Evolutionary conservation across 768 basidiomycete genomes (phyloP).

Genomic region (Mycena pura): DNA sequence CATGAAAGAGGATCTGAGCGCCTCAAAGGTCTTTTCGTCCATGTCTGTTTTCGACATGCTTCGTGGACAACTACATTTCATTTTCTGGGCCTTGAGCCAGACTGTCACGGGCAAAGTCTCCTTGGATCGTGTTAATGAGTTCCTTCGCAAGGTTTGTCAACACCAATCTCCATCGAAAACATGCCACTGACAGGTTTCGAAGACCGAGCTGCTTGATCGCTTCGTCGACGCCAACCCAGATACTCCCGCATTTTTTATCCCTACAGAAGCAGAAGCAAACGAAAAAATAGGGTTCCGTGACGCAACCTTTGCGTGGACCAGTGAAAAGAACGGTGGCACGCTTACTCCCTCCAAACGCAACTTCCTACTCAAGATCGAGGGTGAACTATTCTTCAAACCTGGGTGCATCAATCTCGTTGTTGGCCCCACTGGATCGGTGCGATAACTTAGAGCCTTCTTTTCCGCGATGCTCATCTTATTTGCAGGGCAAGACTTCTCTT

Average conservation of each 20-base stretch:
- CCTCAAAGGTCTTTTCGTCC: conserved; percentile 55
- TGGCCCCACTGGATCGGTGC: conserved; percentile 58
- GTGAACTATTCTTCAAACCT: conserved; percentile 59
- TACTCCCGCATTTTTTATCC: conserved; percentile 18
- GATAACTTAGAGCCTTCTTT: not conserved
- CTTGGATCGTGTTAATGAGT: conserved; percentile 57
- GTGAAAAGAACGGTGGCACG: conserved; percentile 33
- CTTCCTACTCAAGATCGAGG: conserved; percentile 58
- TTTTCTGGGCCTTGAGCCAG: conserved; percentile 27
- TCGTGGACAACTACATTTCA: conserved; percentile 38
- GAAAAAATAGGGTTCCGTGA: conserved; percentile 60
- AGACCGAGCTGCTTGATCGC: conserved; percentile 58
- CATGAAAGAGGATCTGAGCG: conserved; percentile 48
- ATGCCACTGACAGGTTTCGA: not conserved
- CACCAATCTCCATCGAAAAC: too few species aligned
- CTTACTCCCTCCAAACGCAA: conserved; percentile 50
- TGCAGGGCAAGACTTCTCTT: conserved; percentile 64
- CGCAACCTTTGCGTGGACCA: conserved; percentile 64
- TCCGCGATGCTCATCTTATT: not conserved
- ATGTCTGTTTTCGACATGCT: conserved; percentile 71
- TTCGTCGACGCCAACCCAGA: conserved; percentile 39
- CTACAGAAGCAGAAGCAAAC: conserved; percentile 7
- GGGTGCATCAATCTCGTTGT: conserved; percentile 65
- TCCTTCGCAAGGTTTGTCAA: conserved; percentile 45
- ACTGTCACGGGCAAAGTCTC: conserved; percentile 63